These are phyloP conservation scores for Bonnemaisonia californica DNA, from an alignment of 31 red algal genomes.

Conservation along the genomic window DNA sequence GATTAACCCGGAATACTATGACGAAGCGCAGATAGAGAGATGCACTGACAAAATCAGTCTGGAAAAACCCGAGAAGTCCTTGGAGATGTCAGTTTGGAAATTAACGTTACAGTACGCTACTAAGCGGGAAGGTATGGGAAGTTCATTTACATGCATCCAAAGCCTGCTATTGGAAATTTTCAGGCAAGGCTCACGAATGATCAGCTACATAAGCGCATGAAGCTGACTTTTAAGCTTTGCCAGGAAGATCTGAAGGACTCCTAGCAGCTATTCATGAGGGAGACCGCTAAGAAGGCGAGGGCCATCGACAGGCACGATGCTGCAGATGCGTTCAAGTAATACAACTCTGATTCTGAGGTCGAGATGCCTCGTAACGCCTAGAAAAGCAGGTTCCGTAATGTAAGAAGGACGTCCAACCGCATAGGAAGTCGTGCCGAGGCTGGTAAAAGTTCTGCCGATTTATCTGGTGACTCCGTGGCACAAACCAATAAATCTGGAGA, in stretches of 20 bases:
- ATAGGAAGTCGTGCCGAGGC: background rate
- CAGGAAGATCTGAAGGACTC: background rate
- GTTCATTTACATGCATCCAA: background rate
- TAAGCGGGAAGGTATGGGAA: background rate
- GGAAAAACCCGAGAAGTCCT: background rate
- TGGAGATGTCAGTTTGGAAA: background rate
- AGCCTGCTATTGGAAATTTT: background rate
- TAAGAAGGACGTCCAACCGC: background rate
- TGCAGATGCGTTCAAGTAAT: background rate
- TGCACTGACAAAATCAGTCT: background rate
- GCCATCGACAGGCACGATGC: background rate
- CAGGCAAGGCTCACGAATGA: background rate
- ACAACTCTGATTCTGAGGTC: background rate
- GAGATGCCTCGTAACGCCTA: background rate
- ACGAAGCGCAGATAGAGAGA: background rate
- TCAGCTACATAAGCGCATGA: background rate
- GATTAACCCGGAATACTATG: conserved; percentile 25
- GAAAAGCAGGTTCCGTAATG: background rate
- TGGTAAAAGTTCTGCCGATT: background rate
- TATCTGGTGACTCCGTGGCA: background rate
- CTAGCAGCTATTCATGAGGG: background rate
- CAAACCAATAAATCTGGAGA: background rate
- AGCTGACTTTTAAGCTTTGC: background rate
- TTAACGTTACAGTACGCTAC: background rate
- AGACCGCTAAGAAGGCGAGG: background rate